A percentile compares a stretch with the other conserved stretches of the same genome.
Conservation (phyloP, 2,329 filamentous ascomycete genomes). For the Colletotrichum tanaceti region DNA sequence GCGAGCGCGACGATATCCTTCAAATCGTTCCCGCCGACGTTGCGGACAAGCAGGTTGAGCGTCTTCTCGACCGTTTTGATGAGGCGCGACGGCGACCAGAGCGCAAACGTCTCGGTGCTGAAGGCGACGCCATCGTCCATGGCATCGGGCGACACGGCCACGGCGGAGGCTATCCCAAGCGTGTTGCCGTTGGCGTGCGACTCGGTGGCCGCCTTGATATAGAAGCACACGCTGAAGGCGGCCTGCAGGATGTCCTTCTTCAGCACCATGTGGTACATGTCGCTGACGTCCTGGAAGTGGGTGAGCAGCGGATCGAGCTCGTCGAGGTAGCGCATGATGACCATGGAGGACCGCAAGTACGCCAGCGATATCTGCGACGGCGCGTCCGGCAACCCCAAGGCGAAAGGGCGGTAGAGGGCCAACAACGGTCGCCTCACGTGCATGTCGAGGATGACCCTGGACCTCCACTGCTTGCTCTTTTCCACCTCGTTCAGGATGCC, state of each 20-base stretch:
- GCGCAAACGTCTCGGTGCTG: slow-evolving; percentile 51
- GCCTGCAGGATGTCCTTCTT: slow-evolving; percentile 67
- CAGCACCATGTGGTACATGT: slow-evolving; percentile 65
- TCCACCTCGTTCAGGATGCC: slow-evolving; percentile 56
- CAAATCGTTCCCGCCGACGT: slow-evolving; percentile 62
- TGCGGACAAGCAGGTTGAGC: slow-evolving; percentile 57
- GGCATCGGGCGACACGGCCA: slow-evolving; percentile 51
- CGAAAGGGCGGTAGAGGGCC: slow-evolving; percentile 66
- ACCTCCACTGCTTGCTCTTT: slow-evolving; percentile 64
- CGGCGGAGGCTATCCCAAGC: slow-evolving; percentile 36
- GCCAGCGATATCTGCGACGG: slow-evolving; percentile 63
- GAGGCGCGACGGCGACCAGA: slow-evolving; percentile 57
- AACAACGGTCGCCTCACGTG: slow-evolving; percentile 64
- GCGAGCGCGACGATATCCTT: slow-evolving; percentile 63
- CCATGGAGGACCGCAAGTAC: slow-evolving; percentile 66
- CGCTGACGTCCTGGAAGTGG: slow-evolving; percentile 60
- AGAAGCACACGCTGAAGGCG: slow-evolving; percentile 66
- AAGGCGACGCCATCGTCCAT: slow-evolving; percentile 51
- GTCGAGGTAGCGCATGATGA: slow-evolving; percentile 66
- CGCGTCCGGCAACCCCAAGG: slow-evolving; percentile 61
- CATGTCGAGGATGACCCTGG: slow-evolving; percentile 64
- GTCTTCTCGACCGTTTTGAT: slow-evolving; percentile 60
- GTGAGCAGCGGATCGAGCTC: slow-evolving; percentile 62
- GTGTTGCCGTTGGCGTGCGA: slow-evolving; percentile 36
- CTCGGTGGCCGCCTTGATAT: slow-evolving; percentile 55